Conservation (phyloP, 2,329 filamentous ascomycete species). For the Hymenoscyphus fructigenus region DNA sequence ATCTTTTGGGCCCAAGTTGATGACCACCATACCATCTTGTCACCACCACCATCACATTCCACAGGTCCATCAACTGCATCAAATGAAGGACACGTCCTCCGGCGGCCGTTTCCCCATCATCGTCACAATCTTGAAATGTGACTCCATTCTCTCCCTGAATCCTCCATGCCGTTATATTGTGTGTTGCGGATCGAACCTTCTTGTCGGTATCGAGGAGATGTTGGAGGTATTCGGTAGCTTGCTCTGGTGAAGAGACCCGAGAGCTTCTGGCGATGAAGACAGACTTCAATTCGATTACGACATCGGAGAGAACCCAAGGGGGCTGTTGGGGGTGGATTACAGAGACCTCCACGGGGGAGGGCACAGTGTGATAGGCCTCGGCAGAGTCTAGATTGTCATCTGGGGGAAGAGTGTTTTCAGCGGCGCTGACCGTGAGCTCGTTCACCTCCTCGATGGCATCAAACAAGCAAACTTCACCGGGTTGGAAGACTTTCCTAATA, state of each 20-base stretch:
- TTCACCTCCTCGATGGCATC: slow-evolving; percentile 80
- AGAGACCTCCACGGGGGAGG: slow-evolving; percentile 17
- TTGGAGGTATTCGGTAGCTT: slow-evolving; percentile 69
- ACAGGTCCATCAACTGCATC: slow-evolving; percentile 92
- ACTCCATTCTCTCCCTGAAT: slow-evolving; percentile 59
- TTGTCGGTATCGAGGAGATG: slow-evolving; percentile 81
- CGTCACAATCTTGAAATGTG: slow-evolving; percentile 85
- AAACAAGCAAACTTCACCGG: slow-evolving; percentile 81
- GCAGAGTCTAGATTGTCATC: slow-evolving; percentile 5
- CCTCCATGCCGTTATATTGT: slow-evolving; percentile 95
- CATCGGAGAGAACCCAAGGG: slow-evolving; percentile 72
- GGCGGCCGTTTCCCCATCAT: slow-evolving; percentile 93
- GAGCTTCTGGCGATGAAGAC: slow-evolving; percentile 81
- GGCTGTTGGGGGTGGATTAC: not conserved
- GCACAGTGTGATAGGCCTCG: slow-evolving; percentile 22
- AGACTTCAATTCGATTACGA: slow-evolving; percentile 78
- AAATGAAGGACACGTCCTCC: slow-evolving; percentile 82
- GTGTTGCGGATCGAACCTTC: slow-evolving; percentile 80
- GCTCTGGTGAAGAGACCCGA: slow-evolving; percentile 63
- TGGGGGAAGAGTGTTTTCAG: not conserved
- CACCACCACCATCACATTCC: slow-evolving; percentile 90
- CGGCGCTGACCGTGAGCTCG: slow-evolving; percentile 5
- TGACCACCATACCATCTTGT: slow-evolving; percentile 94
- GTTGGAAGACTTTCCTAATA: slow-evolving; percentile 65
- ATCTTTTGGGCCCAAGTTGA: slow-evolving; percentile 83